Evolutionary conservation across 225 moss, liverwort and hornwort genomes (phyloP), one percentile per base, ranked within the genome.

Genomic region (Bryum argenteum): DNA sequence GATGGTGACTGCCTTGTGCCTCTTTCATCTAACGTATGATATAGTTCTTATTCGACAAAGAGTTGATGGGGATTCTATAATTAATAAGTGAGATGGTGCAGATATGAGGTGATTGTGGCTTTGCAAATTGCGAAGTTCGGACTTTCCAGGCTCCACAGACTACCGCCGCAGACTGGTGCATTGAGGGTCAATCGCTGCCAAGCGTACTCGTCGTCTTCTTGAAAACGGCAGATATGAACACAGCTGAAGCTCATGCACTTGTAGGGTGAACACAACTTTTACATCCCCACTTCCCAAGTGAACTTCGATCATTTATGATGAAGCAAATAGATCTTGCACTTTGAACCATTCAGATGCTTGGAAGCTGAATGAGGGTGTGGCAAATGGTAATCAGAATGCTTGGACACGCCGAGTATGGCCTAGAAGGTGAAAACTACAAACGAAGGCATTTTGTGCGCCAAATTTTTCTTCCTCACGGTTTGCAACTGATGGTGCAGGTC

Each of bases 81-180:
- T 22, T 33, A 33, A 33, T 33, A 6, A 6, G 33, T 33, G 53
- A 21, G 16, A 3, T 54, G 54, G 45, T 63, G 70, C 63, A 76
- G 70, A 55, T 55, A 3, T 3, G 1, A 0, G 22, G 10, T 5
- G 5, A 11, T 2, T 16, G 55, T 28, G 15, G 1, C 0, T 21
- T 17, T 63, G 0, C 44, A 76, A 16, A 2, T 76, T 0, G 9
- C 9, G 14, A 63, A 63, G 3, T 6, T 14, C 21, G 70, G 45
- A 47, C 16, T 77, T 77, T 33, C 71, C 59, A 5, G 71, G 65
- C 51, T 63, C 22, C 48, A 76, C 37, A 5, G 63, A 70, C 63
- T 17, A 9, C 19, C 6, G 43, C 26, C 17, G 5, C 8, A 28
- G 17, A 26, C 12, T 75, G 21, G 12, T 75, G 18, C 66, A 45